A percentile compares a stretch with the other conserved stretches of the same genome.
Conservation (phyloP, 2,329 filamentous ascomycete species). For the Coleophoma cylindrospora region DNA sequence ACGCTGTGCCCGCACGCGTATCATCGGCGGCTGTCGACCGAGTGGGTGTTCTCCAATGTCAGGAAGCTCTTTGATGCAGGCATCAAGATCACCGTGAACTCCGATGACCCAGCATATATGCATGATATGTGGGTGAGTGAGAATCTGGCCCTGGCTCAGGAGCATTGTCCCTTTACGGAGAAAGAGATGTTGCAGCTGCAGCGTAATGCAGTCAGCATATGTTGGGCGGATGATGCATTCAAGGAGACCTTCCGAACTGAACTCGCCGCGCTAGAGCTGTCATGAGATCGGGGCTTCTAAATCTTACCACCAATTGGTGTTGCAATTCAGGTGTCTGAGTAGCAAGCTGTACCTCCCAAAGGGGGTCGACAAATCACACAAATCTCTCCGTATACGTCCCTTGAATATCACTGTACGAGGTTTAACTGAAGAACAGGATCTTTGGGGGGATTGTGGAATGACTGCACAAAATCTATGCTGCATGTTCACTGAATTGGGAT, state of each 20-base stretch:
- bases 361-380: too few species aligned
- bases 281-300: too few species aligned
- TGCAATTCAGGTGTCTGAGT: too few species aligned
- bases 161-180: constrained; percentile 33
- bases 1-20: constrained; percentile 72
- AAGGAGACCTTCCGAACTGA: constrained; percentile 27
- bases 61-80: constrained; percentile 33
- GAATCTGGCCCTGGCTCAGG: constrained; percentile 38
- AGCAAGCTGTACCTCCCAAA: too few species aligned
- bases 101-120: constrained; percentile 41
- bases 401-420: too few species aligned
- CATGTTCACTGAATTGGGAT: too few species aligned
- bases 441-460: too few species aligned
- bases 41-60: constrained; percentile 35
- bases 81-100: constrained; percentile 36
- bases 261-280: constrained; percentile 10
- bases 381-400: too few species aligned
- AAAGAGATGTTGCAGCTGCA: constrained; percentile 36
- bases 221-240: constrained; percentile 36
- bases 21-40: constrained; percentile 40
- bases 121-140: constrained; percentile 44
- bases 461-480: too few species aligned
- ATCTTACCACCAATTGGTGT: too few species aligned
- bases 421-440: too few species aligned
- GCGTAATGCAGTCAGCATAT: constrained; percentile 38